A percentile compares a stretch with the other conserved stretches of the same genome.
These are phyloP conservation scores for Pleurozium schreberi DNA, from an alignment of 225 moss, liverwort and hornwort species.

Conservation along the genomic window DNA sequence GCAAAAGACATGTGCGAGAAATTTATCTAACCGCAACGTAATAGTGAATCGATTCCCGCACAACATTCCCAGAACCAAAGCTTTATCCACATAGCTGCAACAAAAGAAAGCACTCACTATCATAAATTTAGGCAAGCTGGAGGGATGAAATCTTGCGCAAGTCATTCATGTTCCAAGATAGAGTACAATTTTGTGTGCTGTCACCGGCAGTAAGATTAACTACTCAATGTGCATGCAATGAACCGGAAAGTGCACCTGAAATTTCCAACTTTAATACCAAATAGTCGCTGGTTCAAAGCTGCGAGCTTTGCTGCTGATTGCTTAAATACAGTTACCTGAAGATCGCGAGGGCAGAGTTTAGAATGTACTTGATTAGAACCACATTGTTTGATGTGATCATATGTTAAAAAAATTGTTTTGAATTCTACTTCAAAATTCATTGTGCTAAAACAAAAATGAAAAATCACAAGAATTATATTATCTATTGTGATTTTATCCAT, in stretches of 20 bases:
- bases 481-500: fast-evolving
- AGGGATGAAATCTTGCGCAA: background rate
- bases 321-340: slow-evolving; percentile 93
- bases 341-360: background rate
- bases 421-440: background rate
- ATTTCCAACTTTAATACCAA: slow-evolving; percentile 87
- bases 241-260: slow-evolving; percentile 49
- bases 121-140: background rate
- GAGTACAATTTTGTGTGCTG: background rate
- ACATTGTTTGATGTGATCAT: background rate
- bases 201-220: background rate
- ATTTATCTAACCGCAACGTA: slow-evolving; percentile 57
- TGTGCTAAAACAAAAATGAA: background rate
- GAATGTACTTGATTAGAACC: background rate
- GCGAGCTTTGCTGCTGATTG: slow-evolving; percentile 77
- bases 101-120: background rate
- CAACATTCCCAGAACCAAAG: slow-evolving; percentile 79
- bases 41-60: slow-evolving; percentile 76
- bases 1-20: background rate
- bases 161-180: background rate
- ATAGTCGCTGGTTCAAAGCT: slow-evolving; percentile 67
- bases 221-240: background rate
- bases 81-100: slow-evolving; percentile 76
- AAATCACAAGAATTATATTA: background rate
- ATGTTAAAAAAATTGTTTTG: background rate